Conservation (phyloP, 2,329 filamentous ascomycete genomes). For the Diaporthe destruens region DNA sequence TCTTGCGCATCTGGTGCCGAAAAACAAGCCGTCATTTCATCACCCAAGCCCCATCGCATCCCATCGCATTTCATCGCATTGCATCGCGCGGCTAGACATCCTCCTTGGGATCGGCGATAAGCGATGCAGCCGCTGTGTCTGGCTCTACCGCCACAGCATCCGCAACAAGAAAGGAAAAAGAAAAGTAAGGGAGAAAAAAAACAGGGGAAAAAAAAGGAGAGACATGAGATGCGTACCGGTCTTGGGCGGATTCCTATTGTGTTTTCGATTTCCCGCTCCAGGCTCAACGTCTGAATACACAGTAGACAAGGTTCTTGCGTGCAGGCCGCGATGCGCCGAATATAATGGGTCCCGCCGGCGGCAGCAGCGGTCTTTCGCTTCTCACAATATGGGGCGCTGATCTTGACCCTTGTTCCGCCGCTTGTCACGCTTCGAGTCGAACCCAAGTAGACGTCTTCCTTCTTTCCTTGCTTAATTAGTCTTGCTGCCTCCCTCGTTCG, state of each 20-base stretch:
- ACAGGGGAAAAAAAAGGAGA: no score
- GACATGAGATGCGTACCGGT: constrained; percentile 21
- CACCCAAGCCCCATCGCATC: background rate
- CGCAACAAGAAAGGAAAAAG: background rate
- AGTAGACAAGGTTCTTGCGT: background rate
- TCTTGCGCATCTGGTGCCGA: background rate
- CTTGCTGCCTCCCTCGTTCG: constrained; percentile 16
- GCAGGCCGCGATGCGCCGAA: constrained; percentile 27
- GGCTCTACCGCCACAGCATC: background rate
- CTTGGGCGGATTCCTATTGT: background rate
- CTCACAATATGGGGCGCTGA: constrained; percentile 24
- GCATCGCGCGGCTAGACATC: background rate
- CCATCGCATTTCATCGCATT: no score
- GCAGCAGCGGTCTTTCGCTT: constrained; percentile 27
- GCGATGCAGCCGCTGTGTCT: background rate
- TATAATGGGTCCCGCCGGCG: constrained; percentile 24
- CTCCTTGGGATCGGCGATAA: background rate
- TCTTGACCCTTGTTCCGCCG: constrained; percentile 34
- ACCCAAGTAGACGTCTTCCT: constrained; percentile 29
- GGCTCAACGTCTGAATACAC: constrained; percentile 26
- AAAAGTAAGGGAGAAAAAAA: no score
- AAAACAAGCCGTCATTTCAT: background rate
- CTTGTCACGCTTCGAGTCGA: constrained; percentile 29
- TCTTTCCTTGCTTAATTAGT: constrained; percentile 27
- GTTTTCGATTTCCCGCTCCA: constrained; percentile 23